A percentile compares a stretch with the other conserved stretches of the same genome.
phyloP scores from a whole-genome alignment of 306 rosid genomes.

The Neltuma alba region DNA sequence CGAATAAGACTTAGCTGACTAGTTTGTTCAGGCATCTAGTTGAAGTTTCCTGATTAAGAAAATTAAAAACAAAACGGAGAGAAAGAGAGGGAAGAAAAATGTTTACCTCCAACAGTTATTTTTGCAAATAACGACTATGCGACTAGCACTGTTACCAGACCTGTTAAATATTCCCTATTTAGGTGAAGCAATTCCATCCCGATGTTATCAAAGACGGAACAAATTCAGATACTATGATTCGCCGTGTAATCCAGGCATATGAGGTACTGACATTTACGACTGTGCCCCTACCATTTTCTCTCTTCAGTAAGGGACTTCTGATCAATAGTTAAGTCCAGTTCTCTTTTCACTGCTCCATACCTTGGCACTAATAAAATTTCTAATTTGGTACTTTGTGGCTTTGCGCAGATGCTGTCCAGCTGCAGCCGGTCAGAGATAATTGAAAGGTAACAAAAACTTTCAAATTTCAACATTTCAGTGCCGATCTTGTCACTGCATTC shows the following conservation, averaged over 20 bases:
- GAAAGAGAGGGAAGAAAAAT: background rate
- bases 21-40: background rate
- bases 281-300: background rate
- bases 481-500: background rate
- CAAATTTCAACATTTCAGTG: background rate
- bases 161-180: background rate
- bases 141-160: background rate
- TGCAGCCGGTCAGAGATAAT: conserved; percentile 66
- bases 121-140: background rate
- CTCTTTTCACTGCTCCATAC: background rate
- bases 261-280: conserved; percentile 50
- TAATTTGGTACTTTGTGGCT: conserved; percentile 19
- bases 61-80: background rate
- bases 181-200: conserved; percentile 97
- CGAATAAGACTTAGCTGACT: background rate
- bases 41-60: background rate
- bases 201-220: conserved; percentile 59
- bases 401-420: conserved; percentile 74
- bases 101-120: background rate
- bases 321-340: background rate
- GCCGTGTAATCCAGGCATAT: conserved; percentile 85
- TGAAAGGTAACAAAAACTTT: conserved; percentile 64
- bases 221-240: conserved; percentile 71
- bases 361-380: conserved; percentile 2
- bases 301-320: background rate